phyloP scores from a whole-genome alignment of 2,329 filamentous ascomycete species.

The Penicillium glabrum region DNA sequence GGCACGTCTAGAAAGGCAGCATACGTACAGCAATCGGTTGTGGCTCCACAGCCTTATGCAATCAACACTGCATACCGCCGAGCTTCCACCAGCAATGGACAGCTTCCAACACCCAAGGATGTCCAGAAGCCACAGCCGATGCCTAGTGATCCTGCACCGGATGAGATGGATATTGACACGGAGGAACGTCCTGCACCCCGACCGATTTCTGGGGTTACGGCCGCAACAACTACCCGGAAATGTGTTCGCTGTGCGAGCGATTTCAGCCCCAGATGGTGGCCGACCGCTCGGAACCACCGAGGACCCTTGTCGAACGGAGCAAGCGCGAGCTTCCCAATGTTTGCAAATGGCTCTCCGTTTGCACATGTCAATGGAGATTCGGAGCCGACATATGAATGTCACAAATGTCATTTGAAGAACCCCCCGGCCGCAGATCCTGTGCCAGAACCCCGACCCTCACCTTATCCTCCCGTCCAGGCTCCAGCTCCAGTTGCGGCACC shows the following conservation, averaged over 20 bases:
- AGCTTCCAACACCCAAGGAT: conserved; percentile 26
- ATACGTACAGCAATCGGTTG: conserved; percentile 51
- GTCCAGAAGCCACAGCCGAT: conserved; percentile 18
- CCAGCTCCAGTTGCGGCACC: background rate
- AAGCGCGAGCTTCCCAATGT: conserved; percentile 25
- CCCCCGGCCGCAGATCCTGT: conserved; percentile 11
- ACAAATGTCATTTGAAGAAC: conserved; percentile 65
- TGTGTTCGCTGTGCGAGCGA: conserved; percentile 43
- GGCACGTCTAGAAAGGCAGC: conserved; percentile 93
- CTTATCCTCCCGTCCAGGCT: conserved; percentile 2
- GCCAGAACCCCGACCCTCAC: conserved; percentile 28
- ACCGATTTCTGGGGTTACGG: conserved; percentile 15
- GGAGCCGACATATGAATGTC: conserved; percentile 63
- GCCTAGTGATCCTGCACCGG: conserved; percentile 21
- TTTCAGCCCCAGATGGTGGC: conserved; percentile 61
- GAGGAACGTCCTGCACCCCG: conserved; percentile 23
- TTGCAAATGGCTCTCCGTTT: conserved; percentile 23
- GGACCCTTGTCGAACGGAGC: conserved; percentile 33
- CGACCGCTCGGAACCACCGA: conserved; percentile 53
- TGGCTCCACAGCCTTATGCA: conserved; percentile 30
- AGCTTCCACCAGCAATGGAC: conserved; percentile 54
- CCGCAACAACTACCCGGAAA: conserved; percentile 23
- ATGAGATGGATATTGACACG: conserved; percentile 35
- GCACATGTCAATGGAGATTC: conserved; percentile 31
- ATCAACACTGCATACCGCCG: conserved; percentile 50